Evolutionary conservation across 805 yeast species (phyloP).

Genomic region (Candida parachauliodes): DNA sequence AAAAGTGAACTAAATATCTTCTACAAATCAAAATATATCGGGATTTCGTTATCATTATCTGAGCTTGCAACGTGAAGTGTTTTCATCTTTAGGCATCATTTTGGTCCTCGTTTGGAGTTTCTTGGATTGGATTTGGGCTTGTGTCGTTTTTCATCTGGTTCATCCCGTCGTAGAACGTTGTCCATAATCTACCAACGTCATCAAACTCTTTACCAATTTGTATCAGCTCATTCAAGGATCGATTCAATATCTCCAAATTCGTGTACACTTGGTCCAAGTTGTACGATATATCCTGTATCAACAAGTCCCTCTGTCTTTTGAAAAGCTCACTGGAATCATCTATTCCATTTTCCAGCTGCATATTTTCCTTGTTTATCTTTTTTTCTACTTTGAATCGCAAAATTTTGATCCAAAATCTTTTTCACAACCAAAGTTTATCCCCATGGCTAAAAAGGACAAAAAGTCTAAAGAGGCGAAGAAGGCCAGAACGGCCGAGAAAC

Average conservation of each 20-base stretch:
- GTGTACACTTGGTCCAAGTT: conserved; percentile 63
- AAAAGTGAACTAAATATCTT: conserved; percentile 1
- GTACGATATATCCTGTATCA: conserved; percentile 53
- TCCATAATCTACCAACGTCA: conserved; percentile 68
- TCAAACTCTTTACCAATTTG: conserved; percentile 78
- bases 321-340: conserved; percentile 21
- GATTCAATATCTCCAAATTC: conserved; percentile 61
- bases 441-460: conserved; percentile 87
- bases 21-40: background rate
- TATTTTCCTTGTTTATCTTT: background rate
- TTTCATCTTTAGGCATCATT: too few species aligned
- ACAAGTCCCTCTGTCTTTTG: conserved; percentile 56
- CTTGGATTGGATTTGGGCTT: background rate
- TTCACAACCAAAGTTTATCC: conserved; percentile 3
- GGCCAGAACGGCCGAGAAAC: conserved; percentile 81
- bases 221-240: conserved; percentile 62
- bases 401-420: background rate
- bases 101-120: too few species aligned
- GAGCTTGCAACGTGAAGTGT: background rate
- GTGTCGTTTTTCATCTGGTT: conserved; percentile 10
- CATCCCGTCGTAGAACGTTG: conserved; percentile 56
- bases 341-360: background rate
- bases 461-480: conserved; percentile 89
- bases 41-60: background rate
- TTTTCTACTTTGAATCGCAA: background rate